Evolutionary conservation across 139 green algal species (phyloP), one percentile per base, ranked within the genome.

Genomic region (Nannochloris sp.): DNA sequence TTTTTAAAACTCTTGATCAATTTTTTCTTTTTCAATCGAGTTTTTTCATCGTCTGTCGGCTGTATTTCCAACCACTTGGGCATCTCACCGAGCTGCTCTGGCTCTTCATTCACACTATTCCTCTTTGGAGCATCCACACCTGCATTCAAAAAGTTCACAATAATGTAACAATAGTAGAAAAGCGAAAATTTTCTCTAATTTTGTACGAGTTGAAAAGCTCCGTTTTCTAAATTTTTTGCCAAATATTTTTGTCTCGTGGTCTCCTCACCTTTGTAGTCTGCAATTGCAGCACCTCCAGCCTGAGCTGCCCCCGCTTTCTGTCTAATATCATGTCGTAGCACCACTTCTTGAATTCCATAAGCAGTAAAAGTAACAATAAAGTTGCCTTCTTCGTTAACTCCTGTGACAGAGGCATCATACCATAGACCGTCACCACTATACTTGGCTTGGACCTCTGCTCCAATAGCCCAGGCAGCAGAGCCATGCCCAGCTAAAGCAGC

Each of bases 1-100:
- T 65, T 84, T 70, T 95, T 95, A 74, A 77, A 87, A 60, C 73
- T 87, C 71, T 95, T 95, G 23, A 90, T 57, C 54, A 95, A 74
- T 76, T 92, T 92, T 62, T 81, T 89, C 64, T 95, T 95, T 32
- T 81, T 84, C 7, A 47, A 54, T 13, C 71, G 73, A 1, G 82
- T 90, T 70, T 93, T 94, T 36, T 91, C 85, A 47, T 92, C 82
- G 48, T 95, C 88, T 19, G 64, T 73, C 10, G 80, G 70, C 58
- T 88, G 87, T 38, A 95, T 86, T 55, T 83, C 75, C 59, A 92
- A 74, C 85, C 88, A 95, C 79, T 90, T 60, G 19, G 72, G 72
- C 39, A 76, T 63, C 39, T 77, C 72, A 32, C 56, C 14, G 6
- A 64, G n/a, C 24, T 33, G 19, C 4, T 6, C 36, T 6, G 31